Evolutionary conservation across 495 filamentous ascomycete species (phyloP).

Genomic region (Lasiosphaeriaceae sp.): DNA sequence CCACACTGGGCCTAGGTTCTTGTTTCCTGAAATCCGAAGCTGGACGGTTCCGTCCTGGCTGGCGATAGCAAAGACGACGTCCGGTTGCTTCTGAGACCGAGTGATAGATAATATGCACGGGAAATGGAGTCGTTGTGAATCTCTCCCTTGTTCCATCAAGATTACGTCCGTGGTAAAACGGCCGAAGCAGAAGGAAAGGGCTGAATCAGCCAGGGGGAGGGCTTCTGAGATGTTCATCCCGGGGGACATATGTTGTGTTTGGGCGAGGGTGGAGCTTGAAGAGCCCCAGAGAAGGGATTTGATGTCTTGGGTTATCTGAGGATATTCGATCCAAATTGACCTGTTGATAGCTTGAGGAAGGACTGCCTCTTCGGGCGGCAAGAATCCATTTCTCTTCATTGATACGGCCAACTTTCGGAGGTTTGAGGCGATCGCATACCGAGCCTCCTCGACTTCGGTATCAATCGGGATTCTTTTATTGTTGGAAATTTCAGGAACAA

Average conservation of each 20-base stretch:
- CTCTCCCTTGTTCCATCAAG: slow-evolving; percentile 63
- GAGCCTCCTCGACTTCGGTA: slow-evolving; percentile 44
- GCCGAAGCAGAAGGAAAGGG: slow-evolving; percentile 66
- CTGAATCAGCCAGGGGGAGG: slow-evolving; percentile 70
- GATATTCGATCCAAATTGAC: slow-evolving; percentile 72
- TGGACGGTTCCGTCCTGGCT: slow-evolving; percentile 75
- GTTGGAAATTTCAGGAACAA: slow-evolving; percentile 52
- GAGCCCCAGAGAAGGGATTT: slow-evolving; percentile 60
- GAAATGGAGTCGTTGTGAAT: slow-evolving; percentile 59
- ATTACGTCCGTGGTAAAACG: slow-evolving; percentile 66
- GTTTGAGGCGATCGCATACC: slow-evolving; percentile 55
- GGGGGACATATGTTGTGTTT: slow-evolving; percentile 26
- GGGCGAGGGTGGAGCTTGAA: slow-evolving; percentile 44
- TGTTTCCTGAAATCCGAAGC: slow-evolving; percentile 66
- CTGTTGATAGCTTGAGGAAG: slow-evolving; percentile 66
- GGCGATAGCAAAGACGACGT: slow-evolving; percentile 63
- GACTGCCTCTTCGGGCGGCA: slow-evolving; percentile 61
- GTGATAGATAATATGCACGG: slow-evolving; percentile 70
- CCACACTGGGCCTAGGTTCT: slow-evolving; percentile 68
- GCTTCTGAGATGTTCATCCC: slow-evolving; percentile 55
- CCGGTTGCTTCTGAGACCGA: slow-evolving; percentile 62
- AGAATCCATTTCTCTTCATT: slow-evolving; percentile 74
- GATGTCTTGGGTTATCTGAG: slow-evolving; percentile 63
- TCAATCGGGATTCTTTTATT: slow-evolving; percentile 30
- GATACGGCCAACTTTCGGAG: slow-evolving; percentile 71